Evolutionary conservation across 148 eudicot genomes (phyloP).

Genomic region (Cornus florida): DNA sequence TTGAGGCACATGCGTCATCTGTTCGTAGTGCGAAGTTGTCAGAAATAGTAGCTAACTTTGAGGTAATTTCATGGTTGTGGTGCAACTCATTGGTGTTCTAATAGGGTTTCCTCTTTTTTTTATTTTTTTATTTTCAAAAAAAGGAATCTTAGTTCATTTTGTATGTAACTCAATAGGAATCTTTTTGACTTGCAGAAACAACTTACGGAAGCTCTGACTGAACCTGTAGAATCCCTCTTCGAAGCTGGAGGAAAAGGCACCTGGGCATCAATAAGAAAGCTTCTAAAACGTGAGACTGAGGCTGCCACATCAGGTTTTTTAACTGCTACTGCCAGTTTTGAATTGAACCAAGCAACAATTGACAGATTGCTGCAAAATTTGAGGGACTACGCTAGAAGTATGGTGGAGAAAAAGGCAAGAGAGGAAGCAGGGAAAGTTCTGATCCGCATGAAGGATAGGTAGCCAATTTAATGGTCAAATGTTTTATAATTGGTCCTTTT

Average conservation of each 20-base stretch:
- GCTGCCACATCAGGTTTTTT: constrained; percentile 19
- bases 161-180: not conserved
- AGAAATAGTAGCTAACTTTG: constrained; percentile 23
- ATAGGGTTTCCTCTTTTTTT: not conserved
- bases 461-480: not conserved
- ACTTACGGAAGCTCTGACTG: constrained; percentile 29
- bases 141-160: not conserved
- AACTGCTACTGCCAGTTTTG: constrained; percentile 26
- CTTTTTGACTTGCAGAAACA: constrained; percentile 22
- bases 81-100: constrained; percentile 1
- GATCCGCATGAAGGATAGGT: constrained; percentile 57
- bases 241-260: constrained; percentile 33
- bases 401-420: constrained; percentile 39
- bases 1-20: constrained; percentile 37
- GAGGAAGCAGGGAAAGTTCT: constrained; percentile 48
- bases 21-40: constrained; percentile 36
- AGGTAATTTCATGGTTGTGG: constrained; percentile 25
- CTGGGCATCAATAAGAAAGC: constrained; percentile 40
- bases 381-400: constrained; percentile 31
- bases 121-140: not conserved
- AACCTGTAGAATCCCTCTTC: constrained; percentile 40
- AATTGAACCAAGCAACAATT: constrained; percentile 28
- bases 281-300: constrained; percentile 36
- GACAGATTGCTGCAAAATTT: constrained; percentile 29
- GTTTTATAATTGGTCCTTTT: not conserved